Percentiles rank a stretch among this genome's conserved stretches.
Conservation (phyloP, 2,329 filamentous ascomycete genomes). For the Zopfia rhizophila region DNA sequence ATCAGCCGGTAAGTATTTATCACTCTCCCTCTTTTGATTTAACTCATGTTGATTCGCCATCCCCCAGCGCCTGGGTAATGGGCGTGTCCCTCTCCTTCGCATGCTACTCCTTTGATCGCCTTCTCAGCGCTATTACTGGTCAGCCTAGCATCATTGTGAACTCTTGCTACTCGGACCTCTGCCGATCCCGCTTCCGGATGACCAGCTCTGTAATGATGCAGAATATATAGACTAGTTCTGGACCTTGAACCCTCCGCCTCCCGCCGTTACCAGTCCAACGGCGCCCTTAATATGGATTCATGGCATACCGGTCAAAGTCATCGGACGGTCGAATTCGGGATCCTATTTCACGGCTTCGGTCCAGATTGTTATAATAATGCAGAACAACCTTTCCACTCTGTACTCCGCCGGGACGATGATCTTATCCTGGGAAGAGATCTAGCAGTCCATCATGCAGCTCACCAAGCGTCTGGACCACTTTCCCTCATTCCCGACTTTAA, state of each 20-base stretch:
- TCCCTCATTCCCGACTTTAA: slow-evolving; percentile 45
- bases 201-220: slow-evolving; percentile 23
- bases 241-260: too few species aligned
- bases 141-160: slow-evolving; percentile 52
- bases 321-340: slow-evolving; percentile 24
- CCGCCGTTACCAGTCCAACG: slow-evolving; percentile 5
- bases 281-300: neutral
- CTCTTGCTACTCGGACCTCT: slow-evolving; percentile 46
- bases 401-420: slow-evolving; percentile 49
- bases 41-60: slow-evolving; percentile 1
- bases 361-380: slow-evolving; percentile 45
- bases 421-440: slow-evolving; percentile 44
- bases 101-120: slow-evolving; percentile 52
- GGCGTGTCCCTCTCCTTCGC: slow-evolving; percentile 50
- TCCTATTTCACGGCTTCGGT: slow-evolving; percentile 39
- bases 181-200: slow-evolving; percentile 39
- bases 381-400: slow-evolving; percentile 48
- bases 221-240: slow-evolving; percentile 20
- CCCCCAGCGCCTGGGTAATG: slow-evolving; percentile 50
- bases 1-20: slow-evolving; percentile 54
- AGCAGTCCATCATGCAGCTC: slow-evolving; percentile 45
- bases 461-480: slow-evolving; percentile 43
- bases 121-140: slow-evolving; percentile 52
- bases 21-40: too few species aligned
- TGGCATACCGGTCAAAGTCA: neutral